These are phyloP conservation scores for Coemansia asiatica DNA, from an alignment of 192 early-diverging fungal species.

Conservation along the genomic window DNA sequence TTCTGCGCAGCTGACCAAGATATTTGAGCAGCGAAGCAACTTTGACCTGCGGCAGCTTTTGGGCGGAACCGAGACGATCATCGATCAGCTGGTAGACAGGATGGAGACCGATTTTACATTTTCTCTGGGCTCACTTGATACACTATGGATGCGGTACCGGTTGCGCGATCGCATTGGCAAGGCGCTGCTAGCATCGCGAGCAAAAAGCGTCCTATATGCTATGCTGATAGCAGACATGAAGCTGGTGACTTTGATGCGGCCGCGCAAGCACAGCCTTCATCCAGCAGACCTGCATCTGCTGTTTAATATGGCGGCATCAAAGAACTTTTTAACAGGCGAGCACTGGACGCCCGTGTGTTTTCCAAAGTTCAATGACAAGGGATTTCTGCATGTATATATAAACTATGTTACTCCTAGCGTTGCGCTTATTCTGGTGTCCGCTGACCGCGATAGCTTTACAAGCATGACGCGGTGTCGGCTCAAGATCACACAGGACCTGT, in stretches of 20 bases:
- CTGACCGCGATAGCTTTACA: conserved; percentile 83
- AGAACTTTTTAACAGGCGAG: conserved; percentile 76
- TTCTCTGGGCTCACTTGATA: conserved; percentile 74
- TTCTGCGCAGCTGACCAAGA: conserved; percentile 71
- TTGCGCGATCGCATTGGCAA: conserved; percentile 71
- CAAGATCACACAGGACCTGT: conserved; percentile 56
- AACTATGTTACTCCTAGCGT: conserved; percentile 74
- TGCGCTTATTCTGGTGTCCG: conserved; percentile 72
- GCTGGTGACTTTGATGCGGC: conserved; percentile 72
- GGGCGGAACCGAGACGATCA: conserved; percentile 76
- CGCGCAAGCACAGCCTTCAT: conserved; percentile 76
- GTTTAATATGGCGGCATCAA: conserved; percentile 79
- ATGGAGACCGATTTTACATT: conserved; percentile 73
- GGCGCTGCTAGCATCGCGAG: conserved; percentile 56
- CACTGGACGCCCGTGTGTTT: conserved; percentile 94
- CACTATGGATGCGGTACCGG: conserved; percentile 65
- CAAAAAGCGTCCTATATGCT: conserved; percentile 74
- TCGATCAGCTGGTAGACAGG: conserved; percentile 72
- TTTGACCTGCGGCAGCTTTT: conserved; percentile 86
- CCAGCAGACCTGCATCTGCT: conserved; percentile 80
- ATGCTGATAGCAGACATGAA: conserved; percentile 76
- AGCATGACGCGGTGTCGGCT: conserved; percentile 69
- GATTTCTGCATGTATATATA: conserved; percentile 87
- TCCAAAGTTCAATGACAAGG: conserved; percentile 84
- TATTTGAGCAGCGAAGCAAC: conserved; percentile 83